Conservation (phyloP, 2,329 filamentous ascomycete species). For the Akanthomyces lecanii region DNA sequence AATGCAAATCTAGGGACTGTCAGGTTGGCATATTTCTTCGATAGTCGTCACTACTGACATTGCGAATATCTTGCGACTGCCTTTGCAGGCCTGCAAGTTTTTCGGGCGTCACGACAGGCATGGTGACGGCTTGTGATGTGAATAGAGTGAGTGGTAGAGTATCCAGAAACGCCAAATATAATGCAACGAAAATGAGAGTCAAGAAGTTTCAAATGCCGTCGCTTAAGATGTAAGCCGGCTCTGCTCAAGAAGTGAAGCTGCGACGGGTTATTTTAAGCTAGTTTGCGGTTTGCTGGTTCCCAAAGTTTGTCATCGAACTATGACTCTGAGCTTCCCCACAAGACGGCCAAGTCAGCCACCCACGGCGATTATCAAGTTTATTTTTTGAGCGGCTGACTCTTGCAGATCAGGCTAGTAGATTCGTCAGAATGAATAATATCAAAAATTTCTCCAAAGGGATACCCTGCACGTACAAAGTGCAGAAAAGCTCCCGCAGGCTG, state of each 20-base stretch:
- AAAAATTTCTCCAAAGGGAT: neutral
- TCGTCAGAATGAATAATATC: conserved; percentile 15
- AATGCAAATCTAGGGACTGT: conserved; percentile 72
- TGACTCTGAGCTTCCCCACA: conserved; percentile 16
- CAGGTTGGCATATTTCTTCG: conserved; percentile 18
- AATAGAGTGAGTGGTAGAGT: neutral
- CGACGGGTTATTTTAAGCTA: neutral
- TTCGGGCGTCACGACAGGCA: conserved; percentile 89
- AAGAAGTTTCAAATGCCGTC: neutral
- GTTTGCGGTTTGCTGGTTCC: neutral
- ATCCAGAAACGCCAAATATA: conserved; percentile 8
- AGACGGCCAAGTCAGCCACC: neutral
- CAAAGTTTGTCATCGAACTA: conserved; percentile 12
- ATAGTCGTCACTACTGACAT: conserved; percentile 55
- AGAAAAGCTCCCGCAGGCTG: conserved; percentile 17
- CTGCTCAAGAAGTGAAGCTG: neutral
- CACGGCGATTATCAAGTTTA: neutral
- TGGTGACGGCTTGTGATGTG: conserved; percentile 38
- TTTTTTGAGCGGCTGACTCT: conserved; percentile 1
- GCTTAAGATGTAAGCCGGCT: conserved; percentile 1
- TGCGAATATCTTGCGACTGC: conserved; percentile 83
- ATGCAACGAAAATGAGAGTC: conserved; percentile 2
- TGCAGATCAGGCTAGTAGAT: neutral
- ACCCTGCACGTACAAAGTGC: conserved; percentile 6
- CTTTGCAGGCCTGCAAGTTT: conserved; percentile 87